These are phyloP conservation scores for Aureobasidium namibiae DNA, from an alignment of 2,329 filamentous ascomycete genomes.

Conservation along the genomic window DNA sequence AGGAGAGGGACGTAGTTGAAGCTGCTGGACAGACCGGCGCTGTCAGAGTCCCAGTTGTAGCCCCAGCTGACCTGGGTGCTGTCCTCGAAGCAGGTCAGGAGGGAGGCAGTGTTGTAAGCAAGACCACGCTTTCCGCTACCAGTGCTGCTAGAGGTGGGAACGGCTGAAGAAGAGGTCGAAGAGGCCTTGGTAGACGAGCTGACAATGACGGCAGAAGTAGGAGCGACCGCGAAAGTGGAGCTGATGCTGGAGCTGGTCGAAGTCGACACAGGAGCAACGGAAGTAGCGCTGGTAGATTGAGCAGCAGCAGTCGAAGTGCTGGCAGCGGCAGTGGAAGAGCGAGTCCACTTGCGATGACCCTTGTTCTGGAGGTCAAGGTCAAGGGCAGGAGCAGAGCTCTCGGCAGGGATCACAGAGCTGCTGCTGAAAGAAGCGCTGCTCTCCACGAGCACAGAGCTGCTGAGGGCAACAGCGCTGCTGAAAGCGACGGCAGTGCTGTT, in stretches of 20 bases:
- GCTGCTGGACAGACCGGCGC: conserved; percentile 32
- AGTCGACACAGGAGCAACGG: background rate
- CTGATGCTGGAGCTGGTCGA: conserved; percentile 1
- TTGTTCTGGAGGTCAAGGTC: conserved; percentile 7
- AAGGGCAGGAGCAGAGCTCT: background rate
- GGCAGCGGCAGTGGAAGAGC: background rate
- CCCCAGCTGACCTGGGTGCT: conserved; percentile 47
- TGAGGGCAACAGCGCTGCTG: background rate
- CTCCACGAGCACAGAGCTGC: background rate
- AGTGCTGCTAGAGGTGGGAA: conserved; percentile 20
- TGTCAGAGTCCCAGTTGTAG: conserved; percentile 58
- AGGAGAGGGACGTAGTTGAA: conserved; percentile 61
- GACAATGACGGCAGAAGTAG: conserved; percentile 5
- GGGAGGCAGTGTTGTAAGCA: conserved; percentile 53
- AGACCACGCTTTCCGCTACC: conserved; percentile 54
- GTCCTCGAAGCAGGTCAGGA: conserved; percentile 45
- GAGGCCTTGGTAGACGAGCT: conserved; percentile 18
- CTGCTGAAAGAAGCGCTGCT: conserved; percentile 16
- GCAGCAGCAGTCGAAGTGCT: background rate
- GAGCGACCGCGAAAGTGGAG: conserved; percentile 5
- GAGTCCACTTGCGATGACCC: background rate
- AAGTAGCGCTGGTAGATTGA: background rate
- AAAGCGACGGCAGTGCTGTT: background rate
- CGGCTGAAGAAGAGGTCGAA: conserved; percentile 18
- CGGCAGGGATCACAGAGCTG: background rate